Conservation (phyloP, 2,329 filamentous ascomycete species). For the Macrophomina pseudophaseolina region DNA sequence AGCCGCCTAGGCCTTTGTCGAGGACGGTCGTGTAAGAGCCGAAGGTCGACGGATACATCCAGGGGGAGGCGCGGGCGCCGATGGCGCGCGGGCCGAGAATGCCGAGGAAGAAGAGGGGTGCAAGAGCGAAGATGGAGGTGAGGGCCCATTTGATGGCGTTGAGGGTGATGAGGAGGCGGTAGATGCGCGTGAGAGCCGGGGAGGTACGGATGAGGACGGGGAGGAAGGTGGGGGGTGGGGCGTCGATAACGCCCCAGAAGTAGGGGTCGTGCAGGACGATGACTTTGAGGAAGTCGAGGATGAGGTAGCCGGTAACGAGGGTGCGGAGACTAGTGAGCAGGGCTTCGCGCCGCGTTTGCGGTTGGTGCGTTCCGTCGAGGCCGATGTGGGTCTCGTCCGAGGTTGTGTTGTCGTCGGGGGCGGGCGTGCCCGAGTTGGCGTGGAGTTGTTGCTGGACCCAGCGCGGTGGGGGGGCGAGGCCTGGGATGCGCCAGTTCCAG, state of each 20-base stretch:
- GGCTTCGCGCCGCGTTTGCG: conserved; percentile 41
- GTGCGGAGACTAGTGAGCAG: conserved; percentile 42
- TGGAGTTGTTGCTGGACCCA: conserved; percentile 46
- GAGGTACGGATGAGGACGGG: conserved; percentile 51
- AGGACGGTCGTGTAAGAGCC: conserved; percentile 60
- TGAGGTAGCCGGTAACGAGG: conserved; percentile 65
- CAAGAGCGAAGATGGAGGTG: conserved; percentile 63
- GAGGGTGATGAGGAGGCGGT: conserved; percentile 63
- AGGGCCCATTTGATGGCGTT: conserved; percentile 65
- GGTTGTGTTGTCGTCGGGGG: conserved; percentile 2
- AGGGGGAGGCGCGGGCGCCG: conserved; percentile 64
- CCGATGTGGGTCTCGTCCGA: conserved; percentile 24
- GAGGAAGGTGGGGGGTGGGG: conserved; percentile 48
- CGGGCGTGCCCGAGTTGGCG: conserved; percentile 34
- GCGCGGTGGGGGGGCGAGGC: conserved; percentile 52
- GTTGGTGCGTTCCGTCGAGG: conserved; percentile 44
- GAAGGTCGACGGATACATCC: conserved; percentile 66
- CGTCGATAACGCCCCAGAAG: conserved; percentile 62
- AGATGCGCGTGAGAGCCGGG: conserved; percentile 55
- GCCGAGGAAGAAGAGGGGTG: conserved; percentile 65
- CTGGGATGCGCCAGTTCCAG: conserved; percentile 63
- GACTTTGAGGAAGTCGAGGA: conserved; percentile 72
- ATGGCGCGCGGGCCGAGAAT: conserved; percentile 63
- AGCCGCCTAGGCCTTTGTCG: conserved; percentile 75
- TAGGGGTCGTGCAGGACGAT: conserved; percentile 78